Conservation (phyloP, 2,329 filamentous ascomycete species). For the Aspergillus udagawae region DNA sequence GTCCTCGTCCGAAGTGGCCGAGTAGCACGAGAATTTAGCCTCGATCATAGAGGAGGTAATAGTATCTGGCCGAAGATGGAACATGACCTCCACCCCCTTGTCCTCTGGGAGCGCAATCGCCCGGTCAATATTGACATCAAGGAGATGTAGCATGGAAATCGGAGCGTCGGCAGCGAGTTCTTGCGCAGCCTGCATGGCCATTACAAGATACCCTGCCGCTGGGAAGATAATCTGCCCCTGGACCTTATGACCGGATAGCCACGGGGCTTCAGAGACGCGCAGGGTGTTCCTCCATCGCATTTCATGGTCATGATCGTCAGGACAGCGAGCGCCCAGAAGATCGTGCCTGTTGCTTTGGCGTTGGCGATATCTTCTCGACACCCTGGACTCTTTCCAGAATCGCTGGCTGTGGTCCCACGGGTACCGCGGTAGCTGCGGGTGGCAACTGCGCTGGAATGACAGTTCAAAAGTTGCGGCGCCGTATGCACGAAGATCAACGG, state of each 20-base stretch:
- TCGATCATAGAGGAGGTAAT: too few relatives aligned
- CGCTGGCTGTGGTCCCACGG: conserved; percentile 3
- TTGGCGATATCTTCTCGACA: not conserved
- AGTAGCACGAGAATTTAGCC: too few relatives aligned
- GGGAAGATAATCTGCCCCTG: conserved; percentile 22
- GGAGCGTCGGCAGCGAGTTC: too few relatives aligned
- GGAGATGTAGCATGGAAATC: too few relatives aligned
- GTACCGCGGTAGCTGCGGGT: not conserved
- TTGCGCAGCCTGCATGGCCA: conserved; percentile 1
- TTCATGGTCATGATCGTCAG: conserved; percentile 3
- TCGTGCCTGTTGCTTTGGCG: not conserved
- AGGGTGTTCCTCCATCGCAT: conserved; percentile 18
- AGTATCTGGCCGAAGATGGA: too few relatives aligned
- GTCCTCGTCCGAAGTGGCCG: too few relatives aligned
- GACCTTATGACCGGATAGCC: conserved; percentile 23
- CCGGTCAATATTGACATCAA: too few relatives aligned
- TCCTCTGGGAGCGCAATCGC: too few relatives aligned
- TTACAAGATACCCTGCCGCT: conserved; percentile 17
- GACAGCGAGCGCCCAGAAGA: conserved; percentile 3
- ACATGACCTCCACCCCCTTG: too few relatives aligned
- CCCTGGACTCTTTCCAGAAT: conserved; percentile 7
- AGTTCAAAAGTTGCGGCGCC: too few relatives aligned
- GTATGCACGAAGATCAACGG: not conserved
- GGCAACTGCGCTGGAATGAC: not conserved
- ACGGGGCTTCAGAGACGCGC: conserved; percentile 14